Percentiles rank a stretch among this genome's conserved stretches.
These are phyloP conservation scores for Ophiostoma ips DNA, from an alignment of 2,329 filamentous ascomycete genomes.

Conservation along the genomic window DNA sequence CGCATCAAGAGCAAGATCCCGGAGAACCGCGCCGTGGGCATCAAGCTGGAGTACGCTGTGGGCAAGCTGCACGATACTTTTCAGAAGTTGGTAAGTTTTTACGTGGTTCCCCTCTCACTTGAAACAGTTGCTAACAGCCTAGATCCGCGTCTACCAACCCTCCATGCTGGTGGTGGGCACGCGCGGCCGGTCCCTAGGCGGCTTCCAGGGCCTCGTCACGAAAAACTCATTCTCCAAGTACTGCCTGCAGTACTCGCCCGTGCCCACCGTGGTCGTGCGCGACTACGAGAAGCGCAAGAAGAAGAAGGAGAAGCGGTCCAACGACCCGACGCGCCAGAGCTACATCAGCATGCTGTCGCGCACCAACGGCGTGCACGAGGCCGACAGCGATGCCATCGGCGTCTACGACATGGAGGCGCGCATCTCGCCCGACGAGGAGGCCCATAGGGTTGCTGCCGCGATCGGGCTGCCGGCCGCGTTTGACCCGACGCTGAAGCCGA, in stretches of 20 bases:
- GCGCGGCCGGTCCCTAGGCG: conserved; percentile 67
- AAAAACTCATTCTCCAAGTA: conserved; percentile 85
- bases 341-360: conserved; percentile 68
- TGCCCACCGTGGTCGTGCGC: conserved; percentile 84
- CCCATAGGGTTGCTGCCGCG: conserved; percentile 48
- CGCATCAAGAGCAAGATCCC: conserved; percentile 66
- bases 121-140: neutral
- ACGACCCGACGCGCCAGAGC: conserved; percentile 60
- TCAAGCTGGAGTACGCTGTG: conserved; percentile 75
- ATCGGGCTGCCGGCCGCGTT: conserved; percentile 48
- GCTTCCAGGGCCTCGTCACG: conserved; percentile 64
- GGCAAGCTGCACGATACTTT: conserved; percentile 86
- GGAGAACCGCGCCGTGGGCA: conserved; percentile 67
- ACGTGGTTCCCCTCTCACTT: neutral
- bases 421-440: conserved; percentile 46
- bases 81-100: conserved; percentile 60
- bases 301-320: conserved; percentile 73
- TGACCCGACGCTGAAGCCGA: conserved; percentile 48
- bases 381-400: conserved; percentile 38
- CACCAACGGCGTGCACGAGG: conserved; percentile 41
- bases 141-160: conserved; percentile 88
- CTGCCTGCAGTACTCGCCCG: conserved; percentile 82
- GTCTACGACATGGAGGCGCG: conserved; percentile 40
- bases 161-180: conserved; percentile 86
- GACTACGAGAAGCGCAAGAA: conserved; percentile 78